Conservation (phyloP, 768 basidiomycete species). For the Leccinum subgranulosum region DNA sequence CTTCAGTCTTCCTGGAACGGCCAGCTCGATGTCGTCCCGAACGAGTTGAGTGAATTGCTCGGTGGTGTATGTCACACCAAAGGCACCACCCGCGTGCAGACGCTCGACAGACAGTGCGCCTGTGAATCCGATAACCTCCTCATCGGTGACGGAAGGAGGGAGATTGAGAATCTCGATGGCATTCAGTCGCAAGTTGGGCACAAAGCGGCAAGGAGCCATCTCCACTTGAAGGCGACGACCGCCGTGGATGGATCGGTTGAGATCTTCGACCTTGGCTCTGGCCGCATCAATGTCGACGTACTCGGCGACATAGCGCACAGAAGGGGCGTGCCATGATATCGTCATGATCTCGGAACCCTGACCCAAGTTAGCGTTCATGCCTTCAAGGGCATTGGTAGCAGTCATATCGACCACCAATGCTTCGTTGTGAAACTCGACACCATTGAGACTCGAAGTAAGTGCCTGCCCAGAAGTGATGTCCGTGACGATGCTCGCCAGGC, state of each 20-base stretch:
- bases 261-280: background rate
- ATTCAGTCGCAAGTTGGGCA: constrained; percentile 26
- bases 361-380: constrained; percentile 38
- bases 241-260: no score
- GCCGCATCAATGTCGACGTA: constrained; percentile 31
- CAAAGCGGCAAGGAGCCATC: constrained; percentile 18
- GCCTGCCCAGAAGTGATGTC: constrained; percentile 39
- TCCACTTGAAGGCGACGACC: no score
- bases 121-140: constrained; percentile 30
- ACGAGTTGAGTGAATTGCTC: constrained; percentile 21
- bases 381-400: constrained; percentile 36
- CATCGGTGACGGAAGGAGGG: constrained; percentile 25
- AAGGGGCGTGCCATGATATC: constrained; percentile 27
- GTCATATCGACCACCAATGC: constrained; percentile 41
- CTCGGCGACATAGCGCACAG: constrained; percentile 42
- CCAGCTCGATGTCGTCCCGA: constrained; percentile 20
- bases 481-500: constrained; percentile 44
- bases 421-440: constrained; percentile 44
- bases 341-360: constrained; percentile 40
- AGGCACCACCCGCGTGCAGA: constrained; percentile 21
- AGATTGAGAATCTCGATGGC: constrained; percentile 46
- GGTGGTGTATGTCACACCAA: constrained; percentile 17
- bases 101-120: constrained; percentile 26
- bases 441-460: constrained; percentile 45
- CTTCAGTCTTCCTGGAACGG: constrained; percentile 14